Evolutionary conservation across 441 rosid species (phyloP), one percentile per base, ranked within the genome.

Genomic region (Brassica balearica): DNA sequence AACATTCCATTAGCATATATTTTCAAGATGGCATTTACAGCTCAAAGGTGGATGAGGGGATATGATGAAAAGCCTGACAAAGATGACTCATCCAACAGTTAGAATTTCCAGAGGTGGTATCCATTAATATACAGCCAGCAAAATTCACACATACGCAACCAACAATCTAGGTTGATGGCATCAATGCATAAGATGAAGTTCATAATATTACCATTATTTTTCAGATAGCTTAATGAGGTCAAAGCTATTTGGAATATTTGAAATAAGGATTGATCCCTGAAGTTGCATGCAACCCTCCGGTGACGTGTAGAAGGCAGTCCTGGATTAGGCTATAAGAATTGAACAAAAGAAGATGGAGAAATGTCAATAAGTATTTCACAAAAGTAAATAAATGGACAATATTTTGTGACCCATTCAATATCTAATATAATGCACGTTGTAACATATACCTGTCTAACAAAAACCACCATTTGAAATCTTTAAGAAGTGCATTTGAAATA

Each of bases 231-330:
- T 83, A 97, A 77, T 77, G 99, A 93, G 64, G 97, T 87, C 82
- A 97, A 82, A 41, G 99, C 94, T 85, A 95, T 92, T 83, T 87
- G 99, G 87, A 97, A 97, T 81, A 95, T 82, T 84, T 92, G 99
- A 84, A 89, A 88, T 82, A 97, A 97, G 36, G 92, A 88, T 38
- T 97, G 98, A 86, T 95, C 99, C 85, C 97, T 91, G 68, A 97
- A 97, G 83, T 90, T 86, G 88, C 92, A 88, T 17, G 99, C 96
- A 66, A 95, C 96, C 76, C 95, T 88, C 74, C 99, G 94, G 80
- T 97, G 99, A 81, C 86, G 89, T 25, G 98, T 90, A 66, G 97
- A 85, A n/a, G 97, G 91, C 84, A 92, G 82, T 66, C 97, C 96
- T 9, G 92, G 81, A 82, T 85, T 91, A 67, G 96, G 87, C 99